Evolutionary conservation across 768 basidiomycete species (phyloP), one percentile per base, ranked within the genome.

Genomic region (Boletus patriciae): DNA sequence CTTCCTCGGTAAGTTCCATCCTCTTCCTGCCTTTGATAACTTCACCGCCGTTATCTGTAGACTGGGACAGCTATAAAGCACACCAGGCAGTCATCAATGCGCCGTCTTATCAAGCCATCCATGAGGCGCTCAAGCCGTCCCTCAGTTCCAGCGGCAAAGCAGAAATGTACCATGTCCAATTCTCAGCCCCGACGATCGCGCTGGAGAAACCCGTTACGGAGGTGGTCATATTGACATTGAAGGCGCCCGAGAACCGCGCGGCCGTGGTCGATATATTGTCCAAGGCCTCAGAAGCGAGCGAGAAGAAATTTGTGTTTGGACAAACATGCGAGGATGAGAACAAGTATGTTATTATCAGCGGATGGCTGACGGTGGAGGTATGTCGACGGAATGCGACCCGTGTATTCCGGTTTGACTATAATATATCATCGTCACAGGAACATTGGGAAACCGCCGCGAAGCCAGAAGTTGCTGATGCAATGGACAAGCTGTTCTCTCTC

Each of bases 321-420:
- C 46, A 59, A 37, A 50, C 58, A 13, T 54, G 47, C 21, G 60
- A 64, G 48, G 62, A 70, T 10, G 51, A 61, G 37, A 70, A 58
- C 59, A 61, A 58, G 40, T 60, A 60, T 41, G 0, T 68, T 31
- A 5, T 62, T 7, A 18, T 72, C 15, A 27, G 48, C 2, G 68
- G 70, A 10, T 70, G 68, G 70, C 10, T 31, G 6, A 43, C 57
- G 3, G 53, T 68, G 4, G 63, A 72, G 69, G 70, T 70, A 38
- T 12, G 68, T 51, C 15, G 16, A 31, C 8, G 10, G 12, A 5
- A 37, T 12, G 5, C 8, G 29, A 44, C 31, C 10, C 9, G 34
- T 18, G 25, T n/a, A 25, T 37, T 15, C 13, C 1, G 3, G 11
- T 48, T 6, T 8, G 25, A 21, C 12, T 2, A 2, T n/a, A 8